Percentiles rank a stretch among this genome's conserved stretches.
phyloP scores from a whole-genome alignment of 306 rosid species.

The Senna tora region DNA sequence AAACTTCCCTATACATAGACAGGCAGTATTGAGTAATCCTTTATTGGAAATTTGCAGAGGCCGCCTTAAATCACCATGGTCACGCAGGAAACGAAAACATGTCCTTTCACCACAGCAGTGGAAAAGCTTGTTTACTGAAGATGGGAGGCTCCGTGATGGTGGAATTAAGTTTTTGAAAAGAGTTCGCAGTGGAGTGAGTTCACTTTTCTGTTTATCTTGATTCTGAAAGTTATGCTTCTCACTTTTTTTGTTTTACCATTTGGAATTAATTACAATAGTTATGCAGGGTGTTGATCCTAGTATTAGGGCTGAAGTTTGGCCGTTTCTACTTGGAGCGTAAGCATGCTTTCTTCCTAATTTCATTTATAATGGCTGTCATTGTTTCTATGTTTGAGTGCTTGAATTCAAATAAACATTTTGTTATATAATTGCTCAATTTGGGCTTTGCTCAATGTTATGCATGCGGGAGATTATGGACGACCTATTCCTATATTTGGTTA shows the following conservation, averaged over 20 bases:
- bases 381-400: slow-evolving; percentile 24
- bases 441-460: slow-evolving; percentile 27
- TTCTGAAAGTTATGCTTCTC: slow-evolving; percentile 3
- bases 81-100: slow-evolving; percentile 90
- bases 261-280: slow-evolving; percentile 44
- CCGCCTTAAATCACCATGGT: slow-evolving; percentile 99
- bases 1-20: not conserved
- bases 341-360: slow-evolving; percentile 42
- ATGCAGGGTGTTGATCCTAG: slow-evolving; percentile 93
- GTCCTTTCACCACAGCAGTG: slow-evolving; percentile 83
- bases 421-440: not conserved
- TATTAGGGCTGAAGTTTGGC: slow-evolving; percentile 97
- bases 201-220: slow-evolving; percentile 21
- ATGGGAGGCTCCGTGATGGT: slow-evolving; percentile 84
- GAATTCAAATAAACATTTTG: not conserved
- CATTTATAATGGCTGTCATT: slow-evolving; percentile 15
- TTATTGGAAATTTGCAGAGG: slow-evolving; percentile 60
- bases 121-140: slow-evolving; percentile 74
- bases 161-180: slow-evolving; percentile 89
- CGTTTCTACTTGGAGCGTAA: slow-evolving; percentile 99
- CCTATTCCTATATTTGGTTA: slow-evolving; percentile 24
- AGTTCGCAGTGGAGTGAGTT: slow-evolving; percentile 99
- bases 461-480: slow-evolving; percentile 15
- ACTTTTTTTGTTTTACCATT: slow-evolving; percentile 21
- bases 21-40: slow-evolving; percentile 9